Conservation (phyloP, 1,139 yeast species). For the Lodderomyces parapsilosis region DNA sequence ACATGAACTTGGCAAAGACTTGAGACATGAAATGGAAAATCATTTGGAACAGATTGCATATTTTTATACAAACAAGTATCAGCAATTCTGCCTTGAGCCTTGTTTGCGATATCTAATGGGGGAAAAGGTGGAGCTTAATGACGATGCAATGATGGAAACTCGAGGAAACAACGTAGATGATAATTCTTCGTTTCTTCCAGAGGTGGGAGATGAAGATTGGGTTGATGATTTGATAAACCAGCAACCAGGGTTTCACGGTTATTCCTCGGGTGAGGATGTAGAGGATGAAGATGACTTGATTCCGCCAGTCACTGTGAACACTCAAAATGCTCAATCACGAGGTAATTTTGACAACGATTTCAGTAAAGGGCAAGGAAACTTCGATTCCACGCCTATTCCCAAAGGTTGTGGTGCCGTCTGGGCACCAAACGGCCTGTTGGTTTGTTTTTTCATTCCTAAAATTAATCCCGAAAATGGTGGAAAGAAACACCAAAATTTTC, state of each 20-base stretch:
- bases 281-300: constrained; percentile 35
- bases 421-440: constrained; percentile 75
- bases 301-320: constrained; percentile 14
- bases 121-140: constrained; percentile 61
- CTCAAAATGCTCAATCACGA: not conserved
- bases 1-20: constrained; percentile 54
- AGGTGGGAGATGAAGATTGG: constrained; percentile 45
- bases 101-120: constrained; percentile 80
- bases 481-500: constrained; percentile 28
- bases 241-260: constrained; percentile 27
- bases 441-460: constrained; percentile 78
- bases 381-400: constrained; percentile 87
- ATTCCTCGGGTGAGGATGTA: constrained; percentile 30
- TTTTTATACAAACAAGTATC: constrained; percentile 53
- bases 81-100: constrained; percentile 75
- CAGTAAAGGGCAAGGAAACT: constrained; percentile 15
- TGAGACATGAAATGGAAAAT: constrained; percentile 48
- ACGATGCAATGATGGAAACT: constrained; percentile 25
- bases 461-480: constrained; percentile 14
- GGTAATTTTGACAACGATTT: not conserved
- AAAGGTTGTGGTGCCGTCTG: constrained; percentile 92
- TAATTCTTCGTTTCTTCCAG: constrained; percentile 22
- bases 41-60: constrained; percentile 56
- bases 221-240: constrained; percentile 44
- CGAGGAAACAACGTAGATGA: constrained; percentile 21